These are phyloP conservation scores for Suzukiozyma palmioleophila DNA, from an alignment of 1,139 yeast genomes.

Conservation along the genomic window DNA sequence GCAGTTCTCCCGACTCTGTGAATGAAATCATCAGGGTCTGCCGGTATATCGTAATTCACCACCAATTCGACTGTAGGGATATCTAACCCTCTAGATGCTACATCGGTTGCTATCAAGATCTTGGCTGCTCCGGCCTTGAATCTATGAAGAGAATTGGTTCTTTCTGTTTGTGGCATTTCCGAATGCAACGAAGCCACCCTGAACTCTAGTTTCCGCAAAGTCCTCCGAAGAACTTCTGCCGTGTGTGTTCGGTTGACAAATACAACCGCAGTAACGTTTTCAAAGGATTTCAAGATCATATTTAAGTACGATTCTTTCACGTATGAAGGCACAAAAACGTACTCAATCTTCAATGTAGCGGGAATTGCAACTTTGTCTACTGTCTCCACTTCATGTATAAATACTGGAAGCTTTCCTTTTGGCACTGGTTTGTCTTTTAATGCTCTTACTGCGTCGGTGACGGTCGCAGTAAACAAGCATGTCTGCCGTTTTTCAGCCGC, in stretches of 20 bases:
- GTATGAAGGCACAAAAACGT: conserved; percentile 66
- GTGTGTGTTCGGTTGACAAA: conserved; percentile 89
- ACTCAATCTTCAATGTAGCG: conserved; percentile 55
- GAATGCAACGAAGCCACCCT: conserved; percentile 90
- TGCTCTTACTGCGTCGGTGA: conserved; percentile 85
- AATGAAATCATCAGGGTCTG: conserved; percentile 93
- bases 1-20: conserved; percentile 99
- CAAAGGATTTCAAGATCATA: conserved; percentile 59
- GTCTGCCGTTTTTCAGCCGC: conserved; percentile 74
- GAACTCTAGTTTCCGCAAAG: conserved; percentile 66
- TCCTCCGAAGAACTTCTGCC: conserved; percentile 80
- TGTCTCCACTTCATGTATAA: conserved; percentile 76
- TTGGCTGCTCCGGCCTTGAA: conserved; percentile 94
- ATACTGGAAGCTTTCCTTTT: conserved; percentile 61
- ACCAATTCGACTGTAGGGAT: conserved; percentile 90
- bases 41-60: conserved; percentile 87
- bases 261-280: conserved; percentile 68
- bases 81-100: conserved; percentile 96
- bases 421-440: conserved; percentile 65
- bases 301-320: conserved; percentile 88
- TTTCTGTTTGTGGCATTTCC: conserved; percentile 88
- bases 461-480: conserved; percentile 89
- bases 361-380: conserved; percentile 78
- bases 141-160: conserved; percentile 86
- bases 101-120: conserved; percentile 89